Conservation (phyloP, 1,284 basidiomycete species). For the Microbotryum saponariae region DNA sequence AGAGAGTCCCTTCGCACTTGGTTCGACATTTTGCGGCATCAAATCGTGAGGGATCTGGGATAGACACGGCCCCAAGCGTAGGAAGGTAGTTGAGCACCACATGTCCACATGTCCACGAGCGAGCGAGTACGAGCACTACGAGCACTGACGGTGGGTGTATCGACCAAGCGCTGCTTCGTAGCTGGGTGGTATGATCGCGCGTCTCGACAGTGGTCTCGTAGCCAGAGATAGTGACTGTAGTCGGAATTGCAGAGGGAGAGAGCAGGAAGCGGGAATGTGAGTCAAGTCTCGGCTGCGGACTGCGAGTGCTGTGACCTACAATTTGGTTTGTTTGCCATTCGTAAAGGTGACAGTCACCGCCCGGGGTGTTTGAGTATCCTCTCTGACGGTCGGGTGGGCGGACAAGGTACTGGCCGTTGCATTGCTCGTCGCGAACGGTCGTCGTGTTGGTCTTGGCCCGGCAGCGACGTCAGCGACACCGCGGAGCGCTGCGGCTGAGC, state of each 20-base stretch:
- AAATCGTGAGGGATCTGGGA: slow-evolving; percentile 66
- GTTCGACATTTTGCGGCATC: slow-evolving; percentile 54
- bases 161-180: slow-evolving; percentile 82
- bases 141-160: slow-evolving; percentile 64
- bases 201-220: slow-evolving; percentile 84
- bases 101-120: no score
- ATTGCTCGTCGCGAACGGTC: background rate
- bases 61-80: background rate
- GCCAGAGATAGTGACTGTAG: slow-evolving; percentile 60
- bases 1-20: slow-evolving; percentile 58
- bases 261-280: no score
- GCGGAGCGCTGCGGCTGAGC: background rate
- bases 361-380: background rate
- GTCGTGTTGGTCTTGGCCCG: background rate
- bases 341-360: slow-evolving; percentile 1
- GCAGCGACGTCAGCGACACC: background rate
- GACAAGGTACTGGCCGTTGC: background rate
- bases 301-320: background rate
- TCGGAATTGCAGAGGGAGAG: background rate
- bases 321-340: slow-evolving; percentile 5
- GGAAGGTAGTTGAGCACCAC: background rate
- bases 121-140: slow-evolving; percentile 20
- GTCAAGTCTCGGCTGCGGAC: no score
- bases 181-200: slow-evolving; percentile 74
- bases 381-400: background rate